Conservation (phyloP, 495 filamentous ascomycete species). For the Tuber microsphaerosporum region DNA sequence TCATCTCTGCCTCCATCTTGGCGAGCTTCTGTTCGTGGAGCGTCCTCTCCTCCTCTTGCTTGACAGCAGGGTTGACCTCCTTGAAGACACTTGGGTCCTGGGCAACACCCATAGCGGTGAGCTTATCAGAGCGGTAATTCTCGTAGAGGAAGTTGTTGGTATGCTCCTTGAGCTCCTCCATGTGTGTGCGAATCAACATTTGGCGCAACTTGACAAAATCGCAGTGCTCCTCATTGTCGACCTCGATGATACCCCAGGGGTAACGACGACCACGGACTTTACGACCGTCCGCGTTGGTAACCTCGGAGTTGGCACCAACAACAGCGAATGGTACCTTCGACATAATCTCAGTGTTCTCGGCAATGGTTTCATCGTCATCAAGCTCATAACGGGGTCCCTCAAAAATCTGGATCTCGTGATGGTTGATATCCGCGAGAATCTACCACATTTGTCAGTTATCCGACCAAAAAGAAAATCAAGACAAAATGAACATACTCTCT, state of each 20-base stretch:
- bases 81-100: slow-evolving; percentile 99
- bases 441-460: slow-evolving; percentile 43
- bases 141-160: slow-evolving; percentile 98
- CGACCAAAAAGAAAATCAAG: slow-evolving; percentile 4
- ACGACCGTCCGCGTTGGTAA: slow-evolving; percentile 82
- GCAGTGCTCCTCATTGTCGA: slow-evolving; percentile 99
- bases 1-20: slow-evolving; percentile 99
- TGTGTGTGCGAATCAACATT: slow-evolving; percentile 99
- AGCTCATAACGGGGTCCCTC: slow-evolving; percentile 97
- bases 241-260: slow-evolving; percentile 97
- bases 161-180: slow-evolving; percentile 99
- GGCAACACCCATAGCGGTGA: slow-evolving; percentile 93
- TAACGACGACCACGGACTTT: slow-evolving; percentile 93
- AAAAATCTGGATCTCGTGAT: slow-evolving; percentile 96
- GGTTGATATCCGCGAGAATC: slow-evolving; percentile 95
- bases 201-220: slow-evolving; percentile 99
- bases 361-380: slow-evolving; percentile 98
- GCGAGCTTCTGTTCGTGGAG: slow-evolving; percentile 98
- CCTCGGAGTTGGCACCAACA: slow-evolving; percentile 90
- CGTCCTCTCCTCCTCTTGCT: slow-evolving; percentile 97
- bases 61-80: slow-evolving; percentile 99
- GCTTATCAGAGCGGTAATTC: slow-evolving; percentile 99
- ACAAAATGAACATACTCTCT: slow-evolving; percentile 59
- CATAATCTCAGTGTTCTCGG: slow-evolving; percentile 99
- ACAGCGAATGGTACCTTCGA: slow-evolving; percentile 98